These are phyloP conservation scores for Coprinopsis cinerea DNA, from an alignment of 768 basidiomycete species.

Conservation along the genomic window DNA sequence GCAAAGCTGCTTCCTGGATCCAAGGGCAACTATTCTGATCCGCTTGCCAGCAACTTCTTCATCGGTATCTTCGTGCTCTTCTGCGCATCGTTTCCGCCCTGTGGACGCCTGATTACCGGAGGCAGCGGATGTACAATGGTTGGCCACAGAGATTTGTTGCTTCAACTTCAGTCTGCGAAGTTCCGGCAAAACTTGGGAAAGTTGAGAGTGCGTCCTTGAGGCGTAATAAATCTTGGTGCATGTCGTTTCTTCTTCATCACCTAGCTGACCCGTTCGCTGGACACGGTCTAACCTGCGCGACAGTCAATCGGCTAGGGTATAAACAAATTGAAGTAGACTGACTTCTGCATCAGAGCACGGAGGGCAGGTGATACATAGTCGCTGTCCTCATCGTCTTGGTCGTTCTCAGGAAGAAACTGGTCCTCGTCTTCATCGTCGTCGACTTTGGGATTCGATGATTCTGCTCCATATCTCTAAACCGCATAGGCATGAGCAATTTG, in stretches of 20 bases:
- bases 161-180: conserved; percentile 62
- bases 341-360: conserved; percentile 78
- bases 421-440: conserved; percentile 50
- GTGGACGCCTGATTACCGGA: conserved; percentile 7
- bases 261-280: conserved; percentile 15
- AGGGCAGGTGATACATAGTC: conserved; percentile 73
- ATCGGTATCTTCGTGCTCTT: conserved; percentile 20
- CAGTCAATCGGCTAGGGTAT: not conserved
- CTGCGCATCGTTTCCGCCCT: conserved; percentile 19
- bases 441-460: not conserved
- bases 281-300: conserved; percentile 28
- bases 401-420: conserved; percentile 62
- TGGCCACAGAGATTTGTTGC: conserved; percentile 20
- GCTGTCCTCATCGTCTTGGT: conserved; percentile 32
- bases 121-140: conserved; percentile 17
- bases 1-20: conserved; percentile 87
- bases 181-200: conserved; percentile 87
- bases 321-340: conserved; percentile 16
- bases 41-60: conserved; percentile 23
- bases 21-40: conserved; percentile 69
- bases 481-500: not conserved
- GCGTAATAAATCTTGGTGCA: conserved; percentile 90
- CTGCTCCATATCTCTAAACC: conserved; percentile 14
- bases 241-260: conserved; percentile 40
- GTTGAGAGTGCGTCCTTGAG: conserved; percentile 93